Conservation (phyloP, 2,329 filamentous ascomycete species). For the Penicillium hesseltinei region DNA sequence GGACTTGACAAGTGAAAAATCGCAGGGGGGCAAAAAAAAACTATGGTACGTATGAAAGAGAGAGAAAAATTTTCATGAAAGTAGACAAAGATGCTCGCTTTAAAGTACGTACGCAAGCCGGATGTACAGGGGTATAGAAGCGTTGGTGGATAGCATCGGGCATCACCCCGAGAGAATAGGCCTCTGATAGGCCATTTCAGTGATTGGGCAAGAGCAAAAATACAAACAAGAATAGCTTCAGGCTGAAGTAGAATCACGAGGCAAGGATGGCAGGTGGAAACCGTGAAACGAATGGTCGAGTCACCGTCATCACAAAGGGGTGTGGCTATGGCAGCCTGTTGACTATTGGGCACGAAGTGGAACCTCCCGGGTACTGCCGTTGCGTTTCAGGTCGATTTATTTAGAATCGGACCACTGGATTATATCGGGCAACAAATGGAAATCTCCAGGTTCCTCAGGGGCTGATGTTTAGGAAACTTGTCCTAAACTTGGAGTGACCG, state of each 20-base stretch:
- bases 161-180: slow-evolving; percentile 18
- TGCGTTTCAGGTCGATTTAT: slow-evolving; percentile 9
- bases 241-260: slow-evolving; percentile 16
- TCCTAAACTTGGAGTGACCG: neutral
- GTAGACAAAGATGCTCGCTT: slow-evolving; percentile 20
- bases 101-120: slow-evolving; percentile 13
- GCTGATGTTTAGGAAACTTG: neutral
- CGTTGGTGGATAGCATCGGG: slow-evolving; percentile 21
- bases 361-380: slow-evolving; percentile 7
- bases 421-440: slow-evolving; percentile 8
- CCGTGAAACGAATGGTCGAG: slow-evolving; percentile 5
- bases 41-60: slow-evolving; percentile 2
- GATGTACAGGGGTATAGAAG: slow-evolving; percentile 21
- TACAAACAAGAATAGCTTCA: slow-evolving; percentile 20
- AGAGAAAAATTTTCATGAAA: slow-evolving; percentile 11
- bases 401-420: slow-evolving; percentile 5
- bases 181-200: slow-evolving; percentile 22
- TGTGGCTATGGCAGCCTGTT: slow-evolving; percentile 5
- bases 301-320: slow-evolving; percentile 4
- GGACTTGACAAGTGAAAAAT: slow-evolving; percentile 5
- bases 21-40: neutral
- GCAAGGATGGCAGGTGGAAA: slow-evolving; percentile 13
- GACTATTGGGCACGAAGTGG: slow-evolving; percentile 13
- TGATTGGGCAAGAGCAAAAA: slow-evolving; percentile 22
- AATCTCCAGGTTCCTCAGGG: neutral